Evolutionary conservation across 2,329 filamentous ascomycete species (phyloP), one percentile per base, ranked within the genome.

Genomic region (Cladosporium austrohemisphaericum): DNA sequence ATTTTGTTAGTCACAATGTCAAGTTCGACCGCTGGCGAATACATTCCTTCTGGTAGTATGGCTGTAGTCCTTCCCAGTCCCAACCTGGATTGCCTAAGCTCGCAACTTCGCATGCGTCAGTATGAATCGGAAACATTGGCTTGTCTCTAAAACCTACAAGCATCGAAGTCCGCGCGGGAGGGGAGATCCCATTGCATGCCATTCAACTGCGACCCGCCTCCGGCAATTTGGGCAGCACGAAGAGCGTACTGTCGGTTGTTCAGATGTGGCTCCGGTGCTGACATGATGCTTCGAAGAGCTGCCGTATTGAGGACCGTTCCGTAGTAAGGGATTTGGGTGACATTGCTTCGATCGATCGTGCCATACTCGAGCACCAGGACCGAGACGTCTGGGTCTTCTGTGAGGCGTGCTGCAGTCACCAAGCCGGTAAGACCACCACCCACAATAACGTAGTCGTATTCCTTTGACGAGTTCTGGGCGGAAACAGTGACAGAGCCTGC

Each of bases 201-300:
- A 38, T 62, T 61, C 5, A 50, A 69, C 0, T 62, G 33, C 23
- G 45, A 54, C 11, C 61, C 63, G 1, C 70, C 57, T 31, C 59
- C 59, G 7, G 60, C 46, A 28, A 56, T 57, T 51, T 63, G 62
- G 9, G 59, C 60, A 46, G 56, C 28, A n/a, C 31, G 28, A 13
- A 44, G 26, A 22, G 41, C 28, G 28, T 22, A 44, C 13, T 20
- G 18, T 10, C 19, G 28, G 41, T 44, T 32, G 13, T 32, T 32
- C 26, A 33, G 28, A 33, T 44, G 28, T 16, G 41, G 41, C 11
- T 44, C 28, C 8, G 41, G 28, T 14, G 31, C 41, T 13, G 41
- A 32, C 0, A 71, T 74, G 43, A 75, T 69, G 58, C 74, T 74
- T 66, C 69, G 20, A 4, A 38, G 19, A 8, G 20, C 36, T 10